Percentiles rank a stretch among this genome's conserved stretches.
These are phyloP conservation scores for Vitis hybrid DNA, from an alignment of 177 flowering plant genomes.

Conservation along the genomic window DNA sequence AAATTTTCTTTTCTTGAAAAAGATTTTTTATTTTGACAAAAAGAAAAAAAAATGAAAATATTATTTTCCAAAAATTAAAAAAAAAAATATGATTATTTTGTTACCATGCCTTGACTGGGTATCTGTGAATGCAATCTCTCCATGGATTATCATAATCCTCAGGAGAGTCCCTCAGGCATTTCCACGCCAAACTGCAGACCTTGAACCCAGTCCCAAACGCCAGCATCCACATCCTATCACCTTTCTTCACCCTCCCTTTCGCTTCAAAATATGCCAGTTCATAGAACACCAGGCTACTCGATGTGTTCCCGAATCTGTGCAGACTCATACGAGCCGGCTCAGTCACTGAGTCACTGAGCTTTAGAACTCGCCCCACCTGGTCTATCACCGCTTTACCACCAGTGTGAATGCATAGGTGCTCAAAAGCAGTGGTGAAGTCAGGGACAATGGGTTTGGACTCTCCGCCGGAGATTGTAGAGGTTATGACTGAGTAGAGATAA, in stretches of 20 bases:
- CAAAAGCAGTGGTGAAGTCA: conserved; percentile 45
- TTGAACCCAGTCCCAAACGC: conserved; percentile 68
- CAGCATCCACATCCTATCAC: conserved; percentile 58
- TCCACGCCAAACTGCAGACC: conserved; percentile 54
- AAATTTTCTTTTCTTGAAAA: no score
- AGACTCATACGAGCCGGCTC: conserved; percentile 59
- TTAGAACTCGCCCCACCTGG: conserved; percentile 36
- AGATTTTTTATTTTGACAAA: no score
- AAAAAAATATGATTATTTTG: no score
- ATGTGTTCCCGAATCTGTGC: conserved; percentile 63
- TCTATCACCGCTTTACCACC: conserved; percentile 71
- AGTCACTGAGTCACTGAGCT: conserved; percentile 34
- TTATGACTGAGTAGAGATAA: conserved; percentile 30
- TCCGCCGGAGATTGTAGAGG: conserved; percentile 17
- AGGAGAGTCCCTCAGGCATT: conserved; percentile 29
- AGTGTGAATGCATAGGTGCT: conserved; percentile 58
- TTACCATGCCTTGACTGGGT: conserved; percentile 39
- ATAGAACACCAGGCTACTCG: conserved; percentile 59
- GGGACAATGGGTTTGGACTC: conserved; percentile 41
- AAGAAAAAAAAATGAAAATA: no score
- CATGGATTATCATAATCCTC: conserved; percentile 45
- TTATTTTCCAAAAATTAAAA: no score
- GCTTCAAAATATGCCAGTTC: conserved; percentile 65
- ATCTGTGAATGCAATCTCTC: conserved; percentile 51
- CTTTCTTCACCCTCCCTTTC: conserved; percentile 39